Evolutionary conservation across 371 early-diverging fungal species (phyloP).

Genomic region (Chytridium lagenaria): DNA sequence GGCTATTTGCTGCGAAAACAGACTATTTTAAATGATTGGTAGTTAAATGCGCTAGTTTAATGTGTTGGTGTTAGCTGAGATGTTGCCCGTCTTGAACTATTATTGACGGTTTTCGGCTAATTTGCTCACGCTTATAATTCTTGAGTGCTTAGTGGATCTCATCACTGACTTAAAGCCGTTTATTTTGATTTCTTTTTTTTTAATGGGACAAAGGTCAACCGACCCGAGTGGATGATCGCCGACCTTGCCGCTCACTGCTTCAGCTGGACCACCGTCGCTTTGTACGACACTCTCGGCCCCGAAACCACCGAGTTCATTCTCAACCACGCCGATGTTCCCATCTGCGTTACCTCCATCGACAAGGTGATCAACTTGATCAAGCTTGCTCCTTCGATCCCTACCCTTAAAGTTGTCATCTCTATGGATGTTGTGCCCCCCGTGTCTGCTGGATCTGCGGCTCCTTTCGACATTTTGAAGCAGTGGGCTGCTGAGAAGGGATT

Average conservation of each 20-base stretch:
- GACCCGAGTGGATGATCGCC: constrained; percentile 68
- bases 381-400: constrained; percentile 41
- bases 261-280: constrained; percentile 56
- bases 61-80: background rate
- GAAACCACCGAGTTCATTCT: constrained; percentile 63
- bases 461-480: constrained; percentile 37
- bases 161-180: too few species aligned
- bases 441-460: background rate
- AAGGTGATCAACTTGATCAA: constrained; percentile 55
- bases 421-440: constrained; percentile 49
- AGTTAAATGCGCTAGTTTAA: too few species aligned
- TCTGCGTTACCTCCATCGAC: constrained; percentile 58
- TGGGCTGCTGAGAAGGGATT: constrained; percentile 57
- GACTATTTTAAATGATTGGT: too few species aligned
- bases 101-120: background rate
- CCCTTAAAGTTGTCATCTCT: constrained; percentile 53
- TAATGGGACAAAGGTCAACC: constrained; percentile 48
- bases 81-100: background rate
- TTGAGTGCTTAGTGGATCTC: too few species aligned
- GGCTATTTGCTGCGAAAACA: too few species aligned
- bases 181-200: too few species aligned
- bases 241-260: constrained; percentile 48
- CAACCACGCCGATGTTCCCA: constrained; percentile 64
- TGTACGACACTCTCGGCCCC: constrained; percentile 75
- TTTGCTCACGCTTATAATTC: too few species aligned